phyloP scores from a whole-genome alignment of 2,329 filamentous ascomycete species.

The Hypomyces perniciosus region DNA sequence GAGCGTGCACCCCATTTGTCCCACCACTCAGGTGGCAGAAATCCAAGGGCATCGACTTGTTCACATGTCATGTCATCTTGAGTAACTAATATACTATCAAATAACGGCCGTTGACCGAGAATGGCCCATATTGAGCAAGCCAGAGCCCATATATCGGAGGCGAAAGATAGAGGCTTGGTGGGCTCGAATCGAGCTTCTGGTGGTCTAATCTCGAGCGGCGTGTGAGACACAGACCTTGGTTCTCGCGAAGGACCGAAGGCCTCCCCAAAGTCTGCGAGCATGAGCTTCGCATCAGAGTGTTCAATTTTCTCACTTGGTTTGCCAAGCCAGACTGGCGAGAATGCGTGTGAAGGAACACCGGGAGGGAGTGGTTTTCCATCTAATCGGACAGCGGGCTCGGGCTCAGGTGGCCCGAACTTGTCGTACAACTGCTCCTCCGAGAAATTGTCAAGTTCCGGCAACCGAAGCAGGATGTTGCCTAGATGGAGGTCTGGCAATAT shows the following conservation, averaged over 20 bases:
- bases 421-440: slow-evolving; percentile 22
- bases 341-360: slow-evolving; percentile 25
- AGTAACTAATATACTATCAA: slow-evolving; percentile 14
- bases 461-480: slow-evolving; percentile 29
- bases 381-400: slow-evolving; percentile 16
- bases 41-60: slow-evolving; percentile 17
- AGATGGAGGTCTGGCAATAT: slow-evolving; percentile 24
- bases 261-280: slow-evolving; percentile 31
- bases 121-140: slow-evolving; percentile 31
- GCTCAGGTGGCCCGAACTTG: slow-evolving; percentile 19
- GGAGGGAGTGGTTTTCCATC: slow-evolving; percentile 17
- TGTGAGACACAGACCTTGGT: slow-evolving; percentile 21
- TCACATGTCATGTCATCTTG: slow-evolving; percentile 17
- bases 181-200: slow-evolving; percentile 33
- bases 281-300: slow-evolving; percentile 18
- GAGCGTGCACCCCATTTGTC: slow-evolving; percentile 15
- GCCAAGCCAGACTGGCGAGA: slow-evolving; percentile 30
- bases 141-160: slow-evolving; percentile 36
- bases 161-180: slow-evolving; percentile 25
- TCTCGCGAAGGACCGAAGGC: slow-evolving; percentile 25
- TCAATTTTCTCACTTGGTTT: slow-evolving; percentile 24
- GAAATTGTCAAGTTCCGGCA: slow-evolving; percentile 17
- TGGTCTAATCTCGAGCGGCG: slow-evolving; percentile 24
- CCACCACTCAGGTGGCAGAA: slow-evolving; percentile 19
- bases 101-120: slow-evolving; percentile 21